Conservation (phyloP, 768 basidiomycete species). For the Rhodosporidiobolus sp. region DNA sequence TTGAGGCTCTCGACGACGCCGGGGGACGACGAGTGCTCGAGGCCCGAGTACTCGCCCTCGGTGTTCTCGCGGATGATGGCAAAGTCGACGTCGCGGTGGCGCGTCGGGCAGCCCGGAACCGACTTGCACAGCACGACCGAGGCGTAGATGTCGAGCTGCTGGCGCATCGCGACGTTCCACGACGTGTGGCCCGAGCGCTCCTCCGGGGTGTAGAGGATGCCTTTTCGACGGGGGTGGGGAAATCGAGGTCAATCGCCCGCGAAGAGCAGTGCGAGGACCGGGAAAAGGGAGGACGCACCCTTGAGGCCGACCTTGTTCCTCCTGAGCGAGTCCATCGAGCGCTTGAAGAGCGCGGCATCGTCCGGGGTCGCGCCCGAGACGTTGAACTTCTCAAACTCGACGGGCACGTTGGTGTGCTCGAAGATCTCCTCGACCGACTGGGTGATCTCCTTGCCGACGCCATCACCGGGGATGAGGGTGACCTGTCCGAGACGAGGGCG, state of each 20-base stretch:
- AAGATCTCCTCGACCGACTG: constrained; percentile 99
- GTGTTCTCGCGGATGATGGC: constrained; percentile 99
- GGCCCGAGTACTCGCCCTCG: constrained; percentile 97
- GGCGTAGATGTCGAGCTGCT: constrained; percentile 98
- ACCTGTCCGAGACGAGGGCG: constrained; percentile 57
- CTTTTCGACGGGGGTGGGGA: constrained; percentile 53
- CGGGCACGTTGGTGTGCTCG: constrained; percentile 92
- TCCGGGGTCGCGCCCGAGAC: constrained; percentile 93
- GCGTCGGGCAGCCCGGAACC: constrained; percentile 89
- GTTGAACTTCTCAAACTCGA: constrained; percentile 80
- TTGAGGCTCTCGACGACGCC: constrained; percentile 98
- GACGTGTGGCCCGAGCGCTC: constrained; percentile 95
- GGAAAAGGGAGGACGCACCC: constrained; percentile 57
- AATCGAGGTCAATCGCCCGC: background rate
- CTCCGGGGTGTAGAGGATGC: constrained; percentile 97
- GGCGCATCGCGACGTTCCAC: constrained; percentile 99
- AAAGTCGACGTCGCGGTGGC: constrained; percentile 95
- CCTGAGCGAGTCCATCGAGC: constrained; percentile 96
- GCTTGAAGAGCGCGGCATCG: constrained; percentile 91
- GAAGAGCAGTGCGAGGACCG: too few species aligned
- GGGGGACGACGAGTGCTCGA: constrained; percentile 93
- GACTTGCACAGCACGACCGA: constrained; percentile 98
- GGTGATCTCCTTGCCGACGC: constrained; percentile 94
- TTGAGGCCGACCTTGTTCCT: constrained; percentile 97
- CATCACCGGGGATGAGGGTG: constrained; percentile 96